A percentile compares a stretch with the other conserved stretches of the same genome.
phyloP scores from a whole-genome alignment of 495 filamentous ascomycete genomes.

The Xylaria scruposa region DNA sequence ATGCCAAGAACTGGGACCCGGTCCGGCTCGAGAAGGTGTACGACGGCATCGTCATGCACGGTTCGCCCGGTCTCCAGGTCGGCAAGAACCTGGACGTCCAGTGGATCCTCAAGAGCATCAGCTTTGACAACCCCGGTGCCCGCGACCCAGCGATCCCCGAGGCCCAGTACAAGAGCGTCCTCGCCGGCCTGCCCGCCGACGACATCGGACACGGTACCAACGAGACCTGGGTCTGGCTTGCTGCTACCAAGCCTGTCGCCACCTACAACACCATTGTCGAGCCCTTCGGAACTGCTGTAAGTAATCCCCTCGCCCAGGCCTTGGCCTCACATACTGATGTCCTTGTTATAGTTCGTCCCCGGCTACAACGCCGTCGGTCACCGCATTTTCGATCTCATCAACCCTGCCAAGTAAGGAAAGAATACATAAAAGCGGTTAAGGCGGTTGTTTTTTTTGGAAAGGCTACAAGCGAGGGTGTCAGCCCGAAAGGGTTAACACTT shows the following conservation, averaged over 20 bases:
- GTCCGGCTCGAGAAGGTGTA: constrained; percentile 32
- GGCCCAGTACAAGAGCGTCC: constrained; percentile 27
- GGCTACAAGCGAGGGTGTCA: background rate
- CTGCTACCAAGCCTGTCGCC: constrained; percentile 27
- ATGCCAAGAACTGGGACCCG: constrained; percentile 29
- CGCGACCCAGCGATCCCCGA: constrained; percentile 19
- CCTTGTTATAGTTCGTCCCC: constrained; percentile 32
- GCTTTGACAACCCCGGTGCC: constrained; percentile 27
- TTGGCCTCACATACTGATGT: constrained; percentile 17
- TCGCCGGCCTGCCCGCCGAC: constrained; percentile 25
- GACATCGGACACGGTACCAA: constrained; percentile 21
- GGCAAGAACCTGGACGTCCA: constrained; percentile 36
- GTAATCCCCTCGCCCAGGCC: background rate
- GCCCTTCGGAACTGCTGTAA: constrained; percentile 25
- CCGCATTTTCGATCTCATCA: constrained; percentile 33
- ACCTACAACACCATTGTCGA: constrained; percentile 29
- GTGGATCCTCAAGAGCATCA: constrained; percentile 28
- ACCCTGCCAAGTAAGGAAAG: background rate
- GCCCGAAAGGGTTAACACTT: background rate
- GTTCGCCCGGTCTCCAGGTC: constrained; percentile 21
- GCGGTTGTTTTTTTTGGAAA: background rate
- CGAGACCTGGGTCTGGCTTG: constrained; percentile 28
- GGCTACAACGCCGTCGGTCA: constrained; percentile 36
- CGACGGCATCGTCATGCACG: constrained; percentile 36
- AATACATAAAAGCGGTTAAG: background rate